Percentiles rank a stretch among this genome's conserved stretches.
Evolutionary conservation across 306 rosid genomes (phyloP).

Genomic region (Medicago truncatula): DNA sequence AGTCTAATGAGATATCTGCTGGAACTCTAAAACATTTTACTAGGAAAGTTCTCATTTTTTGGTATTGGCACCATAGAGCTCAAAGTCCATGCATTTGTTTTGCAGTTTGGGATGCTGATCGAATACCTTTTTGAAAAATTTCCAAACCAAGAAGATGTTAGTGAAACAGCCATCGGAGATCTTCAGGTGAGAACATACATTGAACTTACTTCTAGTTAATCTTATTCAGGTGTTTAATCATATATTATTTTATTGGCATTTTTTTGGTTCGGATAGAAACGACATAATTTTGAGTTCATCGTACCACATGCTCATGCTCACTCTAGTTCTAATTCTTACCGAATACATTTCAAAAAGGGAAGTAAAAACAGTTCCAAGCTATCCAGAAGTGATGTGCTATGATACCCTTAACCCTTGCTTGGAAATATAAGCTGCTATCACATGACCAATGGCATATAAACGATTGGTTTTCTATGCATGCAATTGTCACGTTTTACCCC

Average conservation of each 20-base stretch:
- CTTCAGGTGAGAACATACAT: constrained; percentile 69
- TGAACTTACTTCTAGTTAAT: constrained; percentile 14
- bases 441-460: neutral
- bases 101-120: constrained; percentile 98
- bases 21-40: constrained; percentile 23
- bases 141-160: constrained; percentile 73
- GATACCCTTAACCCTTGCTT: constrained; percentile 1
- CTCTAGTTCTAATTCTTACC: constrained; percentile 22
- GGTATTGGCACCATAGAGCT: constrained; percentile 38
- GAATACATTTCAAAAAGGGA: constrained; percentile 15
- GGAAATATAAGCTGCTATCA: constrained; percentile 23
- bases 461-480: neutral
- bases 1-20: constrained; percentile 22
- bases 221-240: constrained; percentile 20
- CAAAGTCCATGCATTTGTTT: constrained; percentile 41
- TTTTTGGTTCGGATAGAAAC: constrained; percentile 27
- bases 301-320: constrained; percentile 7
- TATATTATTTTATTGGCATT: constrained; percentile 11
- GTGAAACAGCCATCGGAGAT: constrained; percentile 82
- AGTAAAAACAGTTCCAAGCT: constrained; percentile 5
- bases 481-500: neutral
- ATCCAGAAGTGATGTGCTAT: constrained; percentile 24
- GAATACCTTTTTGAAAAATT: constrained; percentile 82
- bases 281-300: constrained; percentile 5
- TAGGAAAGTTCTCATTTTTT: constrained; percentile 27